Percentiles rank a stretch among this genome's conserved stretches.
phyloP scores from a whole-genome alignment of 805 yeast species.

The Lipomyces oligophaga region DNA sequence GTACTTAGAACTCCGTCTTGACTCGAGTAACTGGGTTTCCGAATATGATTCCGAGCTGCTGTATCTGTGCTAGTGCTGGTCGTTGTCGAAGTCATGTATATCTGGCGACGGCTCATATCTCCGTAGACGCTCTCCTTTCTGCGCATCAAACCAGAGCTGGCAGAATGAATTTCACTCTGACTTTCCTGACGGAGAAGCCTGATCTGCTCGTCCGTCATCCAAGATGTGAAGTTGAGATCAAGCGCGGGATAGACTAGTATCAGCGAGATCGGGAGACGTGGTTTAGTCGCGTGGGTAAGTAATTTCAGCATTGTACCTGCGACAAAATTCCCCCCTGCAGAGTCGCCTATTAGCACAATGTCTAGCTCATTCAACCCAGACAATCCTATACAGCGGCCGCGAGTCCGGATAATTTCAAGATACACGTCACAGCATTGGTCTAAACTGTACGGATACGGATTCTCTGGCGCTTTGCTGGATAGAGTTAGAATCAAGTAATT shows the following conservation, averaged over 20 bases:
- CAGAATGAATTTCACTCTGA: slow-evolving; percentile 17
- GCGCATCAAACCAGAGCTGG: slow-evolving; percentile 23
- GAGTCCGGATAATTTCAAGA: slow-evolving; percentile 28
- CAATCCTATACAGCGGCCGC: slow-evolving; percentile 32
- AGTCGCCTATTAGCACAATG: slow-evolving; percentile 31
- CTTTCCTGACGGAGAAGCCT: slow-evolving; percentile 31
- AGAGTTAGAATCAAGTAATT: background rate
- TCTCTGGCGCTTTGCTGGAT: slow-evolving; percentile 32
- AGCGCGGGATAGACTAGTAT: slow-evolving; percentile 34
- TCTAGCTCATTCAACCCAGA: slow-evolving; percentile 28
- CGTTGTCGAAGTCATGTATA: background rate
- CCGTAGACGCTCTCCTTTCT: slow-evolving; percentile 28
- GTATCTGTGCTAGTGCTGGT: background rate
- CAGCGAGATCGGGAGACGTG: slow-evolving; percentile 30
- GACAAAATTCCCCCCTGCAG: slow-evolving; percentile 35
- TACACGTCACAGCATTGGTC: slow-evolving; percentile 34
- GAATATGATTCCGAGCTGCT: no score
- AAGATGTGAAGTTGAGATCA: slow-evolving; percentile 33
- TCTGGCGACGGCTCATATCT: slow-evolving; percentile 17
- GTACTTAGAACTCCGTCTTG: slow-evolving; percentile 11
- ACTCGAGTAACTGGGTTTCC: no score
- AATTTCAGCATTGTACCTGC: slow-evolving; percentile 31
- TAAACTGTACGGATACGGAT: slow-evolving; percentile 33
- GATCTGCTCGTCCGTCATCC: slow-evolving; percentile 32
- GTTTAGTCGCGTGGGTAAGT: slow-evolving; percentile 7